phyloP scores from a whole-genome alignment of 2,329 filamentous ascomycete species.

The Immersiporthe knoxdaviesiana region DNA sequence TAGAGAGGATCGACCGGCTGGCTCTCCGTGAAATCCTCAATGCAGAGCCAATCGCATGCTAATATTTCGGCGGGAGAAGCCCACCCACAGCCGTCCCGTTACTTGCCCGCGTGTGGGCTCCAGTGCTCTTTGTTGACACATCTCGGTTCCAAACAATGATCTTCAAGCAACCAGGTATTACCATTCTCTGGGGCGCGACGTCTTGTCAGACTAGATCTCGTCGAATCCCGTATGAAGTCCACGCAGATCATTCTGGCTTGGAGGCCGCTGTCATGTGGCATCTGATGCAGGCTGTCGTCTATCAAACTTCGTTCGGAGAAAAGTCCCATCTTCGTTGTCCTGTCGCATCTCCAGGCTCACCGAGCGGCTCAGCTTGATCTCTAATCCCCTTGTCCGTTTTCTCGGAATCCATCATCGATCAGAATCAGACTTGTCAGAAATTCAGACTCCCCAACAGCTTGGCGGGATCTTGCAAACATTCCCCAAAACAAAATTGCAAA shows the following conservation, averaged over 20 bases:
- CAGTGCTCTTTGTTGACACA: background rate
- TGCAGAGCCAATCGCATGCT: slow-evolving; percentile 24
- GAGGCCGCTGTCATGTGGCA: background rate
- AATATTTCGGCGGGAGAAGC: background rate
- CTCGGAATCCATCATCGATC: background rate
- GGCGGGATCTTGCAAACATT: background rate
- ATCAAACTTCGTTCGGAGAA: background rate
- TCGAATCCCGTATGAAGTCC: slow-evolving; percentile 6
- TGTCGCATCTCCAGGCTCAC: slow-evolving; percentile 6
- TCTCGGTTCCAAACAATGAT: slow-evolving; percentile 22
- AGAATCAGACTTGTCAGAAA: background rate
- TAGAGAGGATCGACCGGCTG: slow-evolving; percentile 22
- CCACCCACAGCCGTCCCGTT: background rate
- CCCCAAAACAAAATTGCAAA: background rate
- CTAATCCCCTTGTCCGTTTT: background rate
- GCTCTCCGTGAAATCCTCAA: slow-evolving; percentile 21
- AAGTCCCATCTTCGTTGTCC: background rate
- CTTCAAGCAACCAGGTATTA: slow-evolving; percentile 1
- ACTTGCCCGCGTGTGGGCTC: background rate
- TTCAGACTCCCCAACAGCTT: background rate
- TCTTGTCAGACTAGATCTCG: slow-evolving; percentile 14
- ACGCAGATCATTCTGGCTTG: background rate
- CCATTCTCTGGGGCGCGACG: slow-evolving; percentile 1
- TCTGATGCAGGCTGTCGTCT: slow-evolving; percentile 4
- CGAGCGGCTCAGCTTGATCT: background rate